Evolutionary conservation across 2,329 filamentous ascomycete genomes (phyloP), one percentile per base, ranked within the genome.

Genomic region (Aspergillus sp.): DNA sequence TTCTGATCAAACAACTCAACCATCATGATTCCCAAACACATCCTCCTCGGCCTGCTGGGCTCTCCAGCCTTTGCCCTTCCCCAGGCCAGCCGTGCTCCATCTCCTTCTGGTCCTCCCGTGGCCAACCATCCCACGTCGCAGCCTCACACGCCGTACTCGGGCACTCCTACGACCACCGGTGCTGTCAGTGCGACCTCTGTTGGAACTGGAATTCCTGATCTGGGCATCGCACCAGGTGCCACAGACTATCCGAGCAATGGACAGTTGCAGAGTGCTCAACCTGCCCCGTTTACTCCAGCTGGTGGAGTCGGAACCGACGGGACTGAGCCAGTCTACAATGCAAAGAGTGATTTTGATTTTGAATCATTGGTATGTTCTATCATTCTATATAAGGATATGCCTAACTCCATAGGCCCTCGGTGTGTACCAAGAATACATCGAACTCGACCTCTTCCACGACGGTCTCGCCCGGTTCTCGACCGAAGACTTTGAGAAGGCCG

Each of bases 341-440:
- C 87, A 0, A 76, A 88, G 57, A 88, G 83, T 50, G 88, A 94
- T 58, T 93, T 90, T 59, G 88, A 93, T 65, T 93, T 85, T 61
- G 77, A 91, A 61, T 90, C 86, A 0, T 75, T 93, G 48, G 67
- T 70, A 57, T 33, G 10, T 12, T 9, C 9, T 26, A 10, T n/a
- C 35, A 33, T 13, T 5, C 32, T 33, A 5, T 19, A 33, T 33
- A n/a, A 19, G 8, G 12, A n/a, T 34, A 12, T 13, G 26, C 3
- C 26, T 28, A 9, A 31, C 19, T 6, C 3, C 10, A 6, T 34
- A 70, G 67, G 77, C 82, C 0, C 72, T 93, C 7, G 86, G 78
- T 9, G 71, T 91, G 0, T 90, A 91, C 61, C 85, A 90, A 57
- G 88, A 93, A 66, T 93, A 81, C 78, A 89, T 91, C 42, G 87